Conservation (phyloP, 2,329 filamentous ascomycete genomes). For the Pseudogymnoascus sp. region DNA sequence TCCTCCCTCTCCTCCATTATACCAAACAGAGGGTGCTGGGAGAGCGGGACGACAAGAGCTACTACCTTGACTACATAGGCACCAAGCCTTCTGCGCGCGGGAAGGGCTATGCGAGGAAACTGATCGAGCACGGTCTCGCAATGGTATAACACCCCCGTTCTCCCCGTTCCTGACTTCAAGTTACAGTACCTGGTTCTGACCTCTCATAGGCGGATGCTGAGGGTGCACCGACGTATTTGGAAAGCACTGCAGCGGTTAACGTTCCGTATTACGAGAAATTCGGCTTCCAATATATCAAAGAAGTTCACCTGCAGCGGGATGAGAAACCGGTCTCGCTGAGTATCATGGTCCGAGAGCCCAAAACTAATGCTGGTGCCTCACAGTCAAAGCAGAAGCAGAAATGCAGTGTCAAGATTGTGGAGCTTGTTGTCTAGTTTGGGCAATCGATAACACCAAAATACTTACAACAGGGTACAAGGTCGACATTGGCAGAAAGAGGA, state of each 20-base stretch:
- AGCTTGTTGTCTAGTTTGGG: conserved; percentile 38
- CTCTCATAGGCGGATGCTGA: conserved; percentile 56
- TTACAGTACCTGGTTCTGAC: not conserved
- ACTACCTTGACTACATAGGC: conserved; percentile 79
- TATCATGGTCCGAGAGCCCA: conserved; percentile 75
- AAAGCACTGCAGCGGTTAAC: conserved; percentile 65
- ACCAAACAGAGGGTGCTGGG: conserved; percentile 66
- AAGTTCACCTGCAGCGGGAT: conserved; percentile 55
- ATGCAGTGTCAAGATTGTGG: conserved; percentile 24
- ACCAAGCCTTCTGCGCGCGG: conserved; percentile 61
- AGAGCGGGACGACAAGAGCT: conserved; percentile 57
- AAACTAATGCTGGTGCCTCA: conserved; percentile 12
- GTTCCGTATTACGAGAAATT: conserved; percentile 66
- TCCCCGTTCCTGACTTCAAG: not conserved
- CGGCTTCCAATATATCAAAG: conserved; percentile 60
- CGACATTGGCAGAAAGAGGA: not conserved
- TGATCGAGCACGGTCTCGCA: conserved; percentile 62
- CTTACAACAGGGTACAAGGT: not conserved
- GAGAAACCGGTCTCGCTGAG: conserved; percentile 57
- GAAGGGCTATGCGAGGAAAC: conserved; percentile 63
- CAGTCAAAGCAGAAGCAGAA: not conserved
- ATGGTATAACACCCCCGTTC: conserved; percentile 39
- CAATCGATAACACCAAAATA: conserved; percentile 14
- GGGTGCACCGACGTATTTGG: conserved; percentile 64
- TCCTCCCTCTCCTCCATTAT: conserved; percentile 66